Percentiles rank a stretch among this genome's conserved stretches.
Conservation (phyloP, 768 basidiomycete genomes). For the Lentinula sp. region DNA sequence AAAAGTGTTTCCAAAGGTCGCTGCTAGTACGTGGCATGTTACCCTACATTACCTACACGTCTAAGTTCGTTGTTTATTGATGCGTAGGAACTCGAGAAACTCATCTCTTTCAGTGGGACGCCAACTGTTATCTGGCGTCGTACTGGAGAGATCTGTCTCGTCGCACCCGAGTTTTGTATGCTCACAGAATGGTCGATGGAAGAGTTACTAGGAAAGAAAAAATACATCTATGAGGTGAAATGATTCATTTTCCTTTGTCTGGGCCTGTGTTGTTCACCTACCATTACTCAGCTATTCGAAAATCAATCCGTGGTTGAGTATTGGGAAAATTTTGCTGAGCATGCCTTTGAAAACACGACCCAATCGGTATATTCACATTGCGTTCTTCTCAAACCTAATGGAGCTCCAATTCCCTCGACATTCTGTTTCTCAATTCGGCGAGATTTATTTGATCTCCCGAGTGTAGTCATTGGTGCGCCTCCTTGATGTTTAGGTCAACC, state of each 20-base stretch:
- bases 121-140: slow-evolving; percentile 97
- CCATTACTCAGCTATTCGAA: slow-evolving; percentile 68
- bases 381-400: slow-evolving; percentile 78
- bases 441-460: slow-evolving; percentile 87
- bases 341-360: slow-evolving; percentile 97
- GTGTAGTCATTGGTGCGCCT: slow-evolving; percentile 74
- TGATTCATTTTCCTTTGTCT: slow-evolving; percentile 9
- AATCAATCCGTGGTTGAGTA: slow-evolving; percentile 93
- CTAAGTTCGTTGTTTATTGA: slow-evolving; percentile 2
- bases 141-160: slow-evolving; percentile 96
- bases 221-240: slow-evolving; percentile 61
- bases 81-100: slow-evolving; percentile 85
- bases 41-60: slow-evolving; percentile 5
- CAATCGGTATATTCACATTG: slow-evolving; percentile 94
- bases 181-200: slow-evolving; percentile 87
- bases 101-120: slow-evolving; percentile 95
- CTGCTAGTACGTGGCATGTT: slow-evolving; percentile 56
- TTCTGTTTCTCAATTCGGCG: slow-evolving; percentile 95
- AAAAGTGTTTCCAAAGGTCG: slow-evolving; percentile 92
- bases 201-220: slow-evolving; percentile 61
- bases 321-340: slow-evolving; percentile 94
- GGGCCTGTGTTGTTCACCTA: slow-evolving; percentile 4
- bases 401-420: slow-evolving; percentile 82
- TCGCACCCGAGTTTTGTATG: slow-evolving; percentile 94
- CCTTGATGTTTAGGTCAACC: slow-evolving; percentile 1